These are phyloP conservation scores for Coemansia sp. DNA, from an alignment of 192 early-diverging fungal genomes.

Conservation along the genomic window DNA sequence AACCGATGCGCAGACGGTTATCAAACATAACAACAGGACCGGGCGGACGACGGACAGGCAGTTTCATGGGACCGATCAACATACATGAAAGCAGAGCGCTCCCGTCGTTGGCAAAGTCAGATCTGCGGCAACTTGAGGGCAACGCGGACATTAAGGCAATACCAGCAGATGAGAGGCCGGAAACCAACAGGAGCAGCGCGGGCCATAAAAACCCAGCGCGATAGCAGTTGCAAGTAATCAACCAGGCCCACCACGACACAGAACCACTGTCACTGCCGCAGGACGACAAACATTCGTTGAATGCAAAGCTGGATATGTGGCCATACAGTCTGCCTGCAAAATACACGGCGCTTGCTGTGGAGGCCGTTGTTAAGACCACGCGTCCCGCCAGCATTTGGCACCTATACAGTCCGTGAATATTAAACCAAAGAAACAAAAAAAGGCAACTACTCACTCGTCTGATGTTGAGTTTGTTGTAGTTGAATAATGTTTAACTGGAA, in stretches of 20 bases:
- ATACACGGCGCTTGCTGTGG: not conserved
- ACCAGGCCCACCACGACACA: slow-evolving; percentile 3
- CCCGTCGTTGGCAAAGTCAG: not conserved
- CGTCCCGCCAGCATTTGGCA: too few relatives aligned
- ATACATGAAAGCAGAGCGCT: not conserved
- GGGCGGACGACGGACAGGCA: slow-evolving; percentile 21
- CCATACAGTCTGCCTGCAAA: not conserved
- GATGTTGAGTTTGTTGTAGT: too few relatives aligned
- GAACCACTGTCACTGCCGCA: slow-evolving; percentile 14
- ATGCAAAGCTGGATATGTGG: not conserved
- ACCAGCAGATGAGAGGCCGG: not conserved
- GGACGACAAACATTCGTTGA: not conserved
- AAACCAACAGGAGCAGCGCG: not conserved
- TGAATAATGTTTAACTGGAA: too few relatives aligned
- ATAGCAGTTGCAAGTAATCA: slow-evolving; percentile 2
- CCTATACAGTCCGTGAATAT: too few relatives aligned
- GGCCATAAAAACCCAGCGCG: slow-evolving; percentile 2
- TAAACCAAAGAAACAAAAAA: too few relatives aligned
- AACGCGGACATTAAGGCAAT: not conserved
- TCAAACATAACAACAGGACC: slow-evolving; percentile 25
- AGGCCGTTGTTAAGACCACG: not conserved
- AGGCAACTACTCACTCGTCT: too few relatives aligned
- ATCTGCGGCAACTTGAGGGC: not conserved
- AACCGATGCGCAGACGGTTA: slow-evolving; percentile 19
- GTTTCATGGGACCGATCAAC: not conserved